phyloP scores from a whole-genome alignment of 805 yeast species.

The Ogataea corticis region DNA sequence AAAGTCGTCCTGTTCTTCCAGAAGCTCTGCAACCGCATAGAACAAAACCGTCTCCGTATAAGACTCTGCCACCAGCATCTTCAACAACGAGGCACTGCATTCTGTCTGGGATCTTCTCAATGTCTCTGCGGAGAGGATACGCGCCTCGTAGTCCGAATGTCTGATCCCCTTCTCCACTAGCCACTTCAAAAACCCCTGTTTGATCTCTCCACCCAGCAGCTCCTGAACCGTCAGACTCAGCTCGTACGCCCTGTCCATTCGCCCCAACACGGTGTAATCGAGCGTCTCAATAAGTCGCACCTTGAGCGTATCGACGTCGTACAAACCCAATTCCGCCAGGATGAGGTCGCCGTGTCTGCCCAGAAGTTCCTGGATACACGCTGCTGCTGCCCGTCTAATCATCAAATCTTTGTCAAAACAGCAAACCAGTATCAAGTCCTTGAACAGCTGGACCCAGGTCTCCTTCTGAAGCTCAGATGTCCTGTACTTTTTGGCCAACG shows the following conservation, averaged over 20 bases:
- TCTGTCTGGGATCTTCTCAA: conserved; percentile 20
- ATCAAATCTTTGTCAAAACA: conserved; percentile 74
- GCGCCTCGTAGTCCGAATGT: conserved; percentile 42
- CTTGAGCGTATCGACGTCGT: conserved; percentile 36
- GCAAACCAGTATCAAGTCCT: conserved; percentile 49
- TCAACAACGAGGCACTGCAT: background rate
- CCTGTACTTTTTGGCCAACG: conserved; percentile 49
- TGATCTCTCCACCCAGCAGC: conserved; percentile 19
- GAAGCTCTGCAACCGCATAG: conserved; percentile 27
- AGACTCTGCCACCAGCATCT: background rate
- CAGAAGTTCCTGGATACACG: conserved; percentile 81
- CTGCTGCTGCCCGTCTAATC: conserved; percentile 78
- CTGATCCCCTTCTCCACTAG: conserved; percentile 35
- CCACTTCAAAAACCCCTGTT: conserved; percentile 31
- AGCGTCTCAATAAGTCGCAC: conserved; percentile 59
- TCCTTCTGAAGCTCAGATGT: conserved; percentile 21
- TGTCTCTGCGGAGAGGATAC: conserved; percentile 43
- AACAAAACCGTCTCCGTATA: conserved; percentile 9
- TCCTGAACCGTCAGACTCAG: conserved; percentile 17
- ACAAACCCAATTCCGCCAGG: conserved; percentile 24
- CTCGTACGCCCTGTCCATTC: conserved; percentile 40
- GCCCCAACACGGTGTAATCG: conserved; percentile 50
- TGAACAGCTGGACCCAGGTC: conserved; percentile 23
- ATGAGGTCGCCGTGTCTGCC: conserved; percentile 65
- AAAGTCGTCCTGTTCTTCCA: conserved; percentile 3